Conservation (phyloP, 345 rosid species). For the Brassica juncea region DNA sequence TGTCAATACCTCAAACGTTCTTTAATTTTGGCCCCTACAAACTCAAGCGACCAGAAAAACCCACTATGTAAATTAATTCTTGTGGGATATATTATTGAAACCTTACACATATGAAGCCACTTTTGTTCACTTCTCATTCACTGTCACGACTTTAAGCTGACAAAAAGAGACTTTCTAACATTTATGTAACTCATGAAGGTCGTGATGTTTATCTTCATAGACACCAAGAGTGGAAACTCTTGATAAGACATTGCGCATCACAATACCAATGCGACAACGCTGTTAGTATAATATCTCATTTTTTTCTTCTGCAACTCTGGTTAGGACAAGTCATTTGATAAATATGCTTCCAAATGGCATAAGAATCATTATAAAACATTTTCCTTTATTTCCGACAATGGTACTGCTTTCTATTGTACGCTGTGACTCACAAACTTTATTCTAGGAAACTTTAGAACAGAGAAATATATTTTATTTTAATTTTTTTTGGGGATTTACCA, state of each 20-base stretch:
- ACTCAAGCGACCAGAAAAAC: conserved; percentile 23
- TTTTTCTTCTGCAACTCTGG: background rate
- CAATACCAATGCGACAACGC: conserved; percentile 9
- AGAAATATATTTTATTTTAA: background rate
- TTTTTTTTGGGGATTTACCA: too few relatives aligned
- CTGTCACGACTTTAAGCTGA: conserved; percentile 22
- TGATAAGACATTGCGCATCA: conserved; percentile 13
- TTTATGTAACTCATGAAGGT: background rate
- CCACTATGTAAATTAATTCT: conserved; percentile 28
- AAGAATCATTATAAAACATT: background rate
- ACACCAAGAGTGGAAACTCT: conserved; percentile 1
- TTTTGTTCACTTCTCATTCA: conserved; percentile 25
- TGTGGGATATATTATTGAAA: conserved; percentile 27
- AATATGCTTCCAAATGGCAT: background rate
- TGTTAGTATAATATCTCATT: background rate
- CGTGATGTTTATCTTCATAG: background rate
- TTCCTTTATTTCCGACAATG: background rate
- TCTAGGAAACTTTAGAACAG: too few relatives aligned
- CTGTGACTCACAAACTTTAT: background rate
- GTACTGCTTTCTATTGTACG: background rate
- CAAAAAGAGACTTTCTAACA: conserved; percentile 18
- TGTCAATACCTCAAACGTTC: conserved; percentile 12
- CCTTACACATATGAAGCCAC: background rate
- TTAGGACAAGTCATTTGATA: conserved; percentile 1
- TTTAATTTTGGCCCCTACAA: conserved; percentile 33